Evolutionary conservation across 768 basidiomycete species (phyloP), one percentile per base, ranked within the genome.

Genomic region (Lyophyllum semitale): DNA sequence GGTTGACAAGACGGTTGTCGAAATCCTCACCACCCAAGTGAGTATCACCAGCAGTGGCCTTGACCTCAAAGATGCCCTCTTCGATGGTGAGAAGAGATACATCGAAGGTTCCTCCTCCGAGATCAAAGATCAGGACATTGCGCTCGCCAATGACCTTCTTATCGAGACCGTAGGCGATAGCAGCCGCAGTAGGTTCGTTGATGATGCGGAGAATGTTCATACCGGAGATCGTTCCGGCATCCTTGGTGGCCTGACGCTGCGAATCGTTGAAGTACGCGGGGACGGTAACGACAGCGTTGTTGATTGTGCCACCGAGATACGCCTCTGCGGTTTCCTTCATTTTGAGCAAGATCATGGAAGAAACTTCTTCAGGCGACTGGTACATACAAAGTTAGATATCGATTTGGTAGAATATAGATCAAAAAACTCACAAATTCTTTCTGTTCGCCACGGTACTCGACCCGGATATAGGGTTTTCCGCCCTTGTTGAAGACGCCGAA

Each of bases 191-290:
- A 35, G 96, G 95, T 74, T 98, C 96, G 78, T 98, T 98, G 79
- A 98, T 96, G 73, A 98, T 97, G 77, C 96, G 94, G 67, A 96
- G 91, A 58, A 98, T 91, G 70, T 96, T 94, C 62, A 98, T 77
- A 59, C 96, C 96, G 18, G 94, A 84, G 66, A 98, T 98, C 57
- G 84, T 85, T 64, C 96, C 96, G 33, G 96, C 95, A 68, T 98
- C 96, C 80, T 97, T 98, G 66, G 96, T 98, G 20, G 96, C 96
- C 68, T 96, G 94, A 70, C 96, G 91, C 71, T 98, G 96, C 23
- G 96, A 95, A 79, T 98, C 95, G 74, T 98, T 98, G 83, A 98
- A 98, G 81, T 98, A 98, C 33, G 95, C 95, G 29, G 95, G 95
- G 59, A 98, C 89, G 25, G 95, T 96, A 66, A 98, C 88, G 64